Base-by-base conservation (phyloP, 2,329 filamentous ascomycete species). In the Pyricularia grisea region DNA sequence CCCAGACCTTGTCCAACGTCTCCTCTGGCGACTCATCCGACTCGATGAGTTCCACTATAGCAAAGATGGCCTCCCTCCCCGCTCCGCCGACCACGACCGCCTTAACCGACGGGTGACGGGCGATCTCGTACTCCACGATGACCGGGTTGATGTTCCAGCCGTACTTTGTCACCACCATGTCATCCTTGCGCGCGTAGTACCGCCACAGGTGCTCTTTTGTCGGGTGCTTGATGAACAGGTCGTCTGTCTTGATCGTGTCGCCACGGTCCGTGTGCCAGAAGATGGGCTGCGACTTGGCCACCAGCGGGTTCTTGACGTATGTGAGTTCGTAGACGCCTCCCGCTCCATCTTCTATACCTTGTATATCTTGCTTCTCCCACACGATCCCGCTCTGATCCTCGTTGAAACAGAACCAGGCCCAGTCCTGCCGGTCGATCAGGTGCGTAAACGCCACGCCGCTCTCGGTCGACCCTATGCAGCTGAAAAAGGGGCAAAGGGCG, bases 351-450 rank as follows among this genome's bases (percentile, higher is more conserved):
- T 58, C 65, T 12, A 30, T 36, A 12, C 23, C 36, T 17, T 36
- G 17, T 36, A 55, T 30, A 14, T 67, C 36, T 36, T 67, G 65
- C 33, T 11, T n/a, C 65, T 67, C 65, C 65, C 65, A 67, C 36
- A 25, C 23, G n/a, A 67, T 67, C 25, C 65, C 65, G 25, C 65
- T 67, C 65, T 67, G 65, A 25, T 67, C 65, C 31, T 67, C 65
- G 65, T 67, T 67, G 36, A 67, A 67, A 36, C 65, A 67, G 23
- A 67, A 67, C 65, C 65, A 67, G 12, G 65, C 65, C 65, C 65
- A 67, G 12, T 55, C 36, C 36, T 67, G 23, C 25, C 33, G n/a
- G 25, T 58, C 36, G 36, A 58, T 67, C 23, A 67, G 12, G 31
- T 67, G 65, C n/a, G 65, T 67, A 17, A 67, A 67, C 2, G 65